phyloP scores from a whole-genome alignment of 805 yeast genomes.

The Nakazawaea siamensis region DNA sequence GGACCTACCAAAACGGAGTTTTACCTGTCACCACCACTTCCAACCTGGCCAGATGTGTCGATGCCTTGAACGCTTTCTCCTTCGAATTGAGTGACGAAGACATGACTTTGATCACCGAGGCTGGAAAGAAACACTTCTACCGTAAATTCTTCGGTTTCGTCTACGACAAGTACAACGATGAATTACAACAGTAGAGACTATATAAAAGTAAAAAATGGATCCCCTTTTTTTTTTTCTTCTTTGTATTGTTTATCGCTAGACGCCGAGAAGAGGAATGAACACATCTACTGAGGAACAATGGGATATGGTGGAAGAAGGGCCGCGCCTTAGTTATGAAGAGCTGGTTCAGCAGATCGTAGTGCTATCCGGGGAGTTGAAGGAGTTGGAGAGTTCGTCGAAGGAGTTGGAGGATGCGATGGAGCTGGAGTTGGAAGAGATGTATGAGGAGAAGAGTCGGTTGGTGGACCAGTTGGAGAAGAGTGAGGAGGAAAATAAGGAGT shows the following conservation, averaged over 20 bases:
- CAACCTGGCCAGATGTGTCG: slow-evolving; percentile 30
- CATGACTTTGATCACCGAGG: slow-evolving; percentile 16
- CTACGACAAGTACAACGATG: slow-evolving; percentile 14
- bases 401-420: slow-evolving; percentile 37
- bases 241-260: too few relatives aligned
- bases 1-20: slow-evolving; percentile 32
- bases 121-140: slow-evolving; percentile 18
- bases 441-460: slow-evolving; percentile 17
- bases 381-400: slow-evolving; percentile 34
- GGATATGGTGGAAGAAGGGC: too few relatives aligned
- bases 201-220: too few relatives aligned
- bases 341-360: slow-evolving; percentile 23
- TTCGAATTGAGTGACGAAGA: slow-evolving; percentile 25
- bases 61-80: slow-evolving; percentile 25
- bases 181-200: slow-evolving; percentile 5
- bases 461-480: slow-evolving; percentile 11
- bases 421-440: slow-evolving; percentile 27
- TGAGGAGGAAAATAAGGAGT: neutral
- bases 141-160: slow-evolving; percentile 18
- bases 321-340: slow-evolving; percentile 16
- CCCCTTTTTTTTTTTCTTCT: too few relatives aligned
- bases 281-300: too few relatives aligned
- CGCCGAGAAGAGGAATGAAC: too few relatives aligned
- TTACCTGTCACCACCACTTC: slow-evolving; percentile 39
- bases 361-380: slow-evolving; percentile 29